These are phyloP conservation scores for Penicillium sp. DNA, from an alignment of 2,329 filamentous ascomycete species.

Conservation along the genomic window DNA sequence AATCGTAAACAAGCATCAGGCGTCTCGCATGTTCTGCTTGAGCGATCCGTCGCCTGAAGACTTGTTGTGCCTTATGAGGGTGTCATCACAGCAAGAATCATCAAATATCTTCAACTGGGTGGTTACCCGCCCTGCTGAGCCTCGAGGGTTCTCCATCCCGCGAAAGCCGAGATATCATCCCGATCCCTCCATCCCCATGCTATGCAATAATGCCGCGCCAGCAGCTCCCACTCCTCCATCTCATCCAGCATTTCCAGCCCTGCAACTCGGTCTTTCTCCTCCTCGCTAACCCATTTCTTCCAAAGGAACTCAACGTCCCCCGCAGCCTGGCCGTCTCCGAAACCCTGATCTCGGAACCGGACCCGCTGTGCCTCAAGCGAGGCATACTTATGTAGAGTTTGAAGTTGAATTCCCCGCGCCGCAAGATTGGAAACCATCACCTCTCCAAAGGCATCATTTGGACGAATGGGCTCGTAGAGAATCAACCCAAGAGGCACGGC, in stretches of 20 bases:
- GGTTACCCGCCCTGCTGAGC: conserved; percentile 24
- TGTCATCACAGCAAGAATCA: conserved; percentile 3
- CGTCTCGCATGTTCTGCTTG: too few species aligned
- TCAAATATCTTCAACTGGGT: conserved; percentile 1
- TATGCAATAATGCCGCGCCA: conserved; percentile 87
- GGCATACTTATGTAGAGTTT: conserved; percentile 74
- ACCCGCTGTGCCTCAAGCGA: conserved; percentile 67
- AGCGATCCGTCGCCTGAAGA: too few species aligned
- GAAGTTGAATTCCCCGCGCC: conserved; percentile 77
- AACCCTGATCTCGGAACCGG: conserved; percentile 67
- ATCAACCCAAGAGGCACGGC: conserved; percentile 61
- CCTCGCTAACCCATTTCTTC: conserved; percentile 68
- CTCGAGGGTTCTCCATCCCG: conserved; percentile 38
- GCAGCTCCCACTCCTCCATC: conserved; percentile 86
- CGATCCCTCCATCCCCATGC: conserved; percentile 78
- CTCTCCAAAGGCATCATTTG: conserved; percentile 80
- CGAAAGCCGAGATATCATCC: conserved; percentile 30
- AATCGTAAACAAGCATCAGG: too few species aligned
- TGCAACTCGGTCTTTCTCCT: conserved; percentile 79
- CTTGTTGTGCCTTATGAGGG: conserved; percentile 6
- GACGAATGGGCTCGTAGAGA: conserved; percentile 86
- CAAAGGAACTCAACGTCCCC: conserved; percentile 71
- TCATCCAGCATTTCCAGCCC: conserved; percentile 86
- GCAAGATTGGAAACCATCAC: conserved; percentile 93
- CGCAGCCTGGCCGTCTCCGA: conserved; percentile 58